phyloP scores from a whole-genome alignment of 1,139 yeast species.

The Yamadazyma triangularis region DNA sequence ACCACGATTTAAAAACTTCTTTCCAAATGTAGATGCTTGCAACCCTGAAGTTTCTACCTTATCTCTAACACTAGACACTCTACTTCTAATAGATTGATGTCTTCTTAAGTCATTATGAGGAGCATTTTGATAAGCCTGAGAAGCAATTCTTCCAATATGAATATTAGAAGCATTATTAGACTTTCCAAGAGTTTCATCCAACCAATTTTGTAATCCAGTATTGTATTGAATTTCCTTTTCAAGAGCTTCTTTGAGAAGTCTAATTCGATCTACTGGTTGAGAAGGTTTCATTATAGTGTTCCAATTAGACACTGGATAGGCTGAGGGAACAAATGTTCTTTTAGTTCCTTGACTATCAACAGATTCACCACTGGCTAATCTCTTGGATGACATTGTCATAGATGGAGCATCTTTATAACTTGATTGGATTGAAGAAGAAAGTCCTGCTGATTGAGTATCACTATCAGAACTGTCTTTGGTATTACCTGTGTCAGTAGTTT shows the following conservation, averaged over 20 bases:
- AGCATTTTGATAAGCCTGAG: slow-evolving; percentile 46
- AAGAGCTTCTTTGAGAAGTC: slow-evolving; percentile 38
- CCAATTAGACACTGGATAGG: slow-evolving; percentile 42
- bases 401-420: slow-evolving; percentile 1
- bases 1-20: slow-evolving; percentile 38
- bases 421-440: no score
- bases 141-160: slow-evolving; percentile 43
- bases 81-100: slow-evolving; percentile 39
- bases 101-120: slow-evolving; percentile 41
- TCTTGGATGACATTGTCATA: slow-evolving; percentile 1
- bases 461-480: no score
- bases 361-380: slow-evolving; percentile 8
- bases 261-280: slow-evolving; percentile 40
- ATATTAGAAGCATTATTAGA: slow-evolving; percentile 31
- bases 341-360: slow-evolving; percentile 6
- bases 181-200: slow-evolving; percentile 33
- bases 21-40: slow-evolving; percentile 41
- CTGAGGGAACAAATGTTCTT: slow-evolving; percentile 12
- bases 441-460: neutral
- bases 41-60: slow-evolving; percentile 40
- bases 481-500: neutral
- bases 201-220: slow-evolving; percentile 48
- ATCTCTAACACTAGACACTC: slow-evolving; percentile 40
- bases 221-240: slow-evolving; percentile 35
- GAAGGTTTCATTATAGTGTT: slow-evolving; percentile 39